phyloP scores from a whole-genome alignment of 2,329 filamentous ascomycete species.

The Elsinoe arachidis region DNA sequence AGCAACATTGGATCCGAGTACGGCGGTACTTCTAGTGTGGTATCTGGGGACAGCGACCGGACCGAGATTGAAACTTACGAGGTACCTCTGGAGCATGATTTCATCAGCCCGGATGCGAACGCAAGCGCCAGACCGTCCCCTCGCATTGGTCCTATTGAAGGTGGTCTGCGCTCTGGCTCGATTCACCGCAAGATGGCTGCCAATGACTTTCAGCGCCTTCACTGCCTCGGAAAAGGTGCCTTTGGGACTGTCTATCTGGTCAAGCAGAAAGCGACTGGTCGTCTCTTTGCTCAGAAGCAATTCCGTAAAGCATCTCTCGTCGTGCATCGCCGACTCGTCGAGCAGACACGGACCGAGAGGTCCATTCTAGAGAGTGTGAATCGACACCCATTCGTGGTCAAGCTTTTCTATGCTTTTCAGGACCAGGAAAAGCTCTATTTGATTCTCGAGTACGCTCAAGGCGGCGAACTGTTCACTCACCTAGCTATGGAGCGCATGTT shows the following conservation, averaged over 20 bases:
- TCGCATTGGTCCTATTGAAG: conserved; percentile 34
- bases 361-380: conserved; percentile 93
- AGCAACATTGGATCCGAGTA: conserved; percentile 23
- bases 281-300: conserved; percentile 94
- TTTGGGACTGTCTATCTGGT: conserved; percentile 93
- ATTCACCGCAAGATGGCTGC: conserved; percentile 75
- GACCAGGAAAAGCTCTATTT: conserved; percentile 96
- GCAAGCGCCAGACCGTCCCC: conserved; percentile 26
- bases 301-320: conserved; percentile 95
- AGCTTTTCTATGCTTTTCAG: conserved; percentile 96
- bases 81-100: conserved; percentile 75
- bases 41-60: conserved; percentile 52
- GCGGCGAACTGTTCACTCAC: conserved; percentile 94
- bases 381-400: conserved; percentile 93
- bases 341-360: conserved; percentile 96
- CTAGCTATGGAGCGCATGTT: conserved; percentile 94
- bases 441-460: conserved; percentile 94
- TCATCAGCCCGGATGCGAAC: conserved; percentile 55
- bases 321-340: conserved; percentile 89
- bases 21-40: conserved; percentile 44
- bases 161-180: conserved; percentile 45
- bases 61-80: conserved; percentile 79
- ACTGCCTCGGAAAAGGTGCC: conserved; percentile 90
- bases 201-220: conserved; percentile 79
- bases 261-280: conserved; percentile 77